Evolutionary conservation across 345 rosid species (phyloP).

Genomic region (Gossypium thurberi): DNA sequence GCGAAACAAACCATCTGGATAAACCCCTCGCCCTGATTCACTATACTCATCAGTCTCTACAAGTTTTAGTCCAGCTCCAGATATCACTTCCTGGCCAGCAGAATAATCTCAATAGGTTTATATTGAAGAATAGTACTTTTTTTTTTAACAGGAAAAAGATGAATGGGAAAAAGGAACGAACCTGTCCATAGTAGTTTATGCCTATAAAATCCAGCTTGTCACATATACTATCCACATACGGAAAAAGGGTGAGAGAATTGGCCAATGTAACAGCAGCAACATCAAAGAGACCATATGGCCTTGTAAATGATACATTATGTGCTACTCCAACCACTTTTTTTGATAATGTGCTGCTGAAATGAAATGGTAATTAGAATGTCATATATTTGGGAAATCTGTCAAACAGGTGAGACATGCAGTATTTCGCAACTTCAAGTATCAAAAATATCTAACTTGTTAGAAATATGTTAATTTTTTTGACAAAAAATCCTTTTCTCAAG

Average conservation of each 20-base stretch:
- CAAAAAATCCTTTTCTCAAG: neutral
- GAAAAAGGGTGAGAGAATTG: constrained; percentile 68
- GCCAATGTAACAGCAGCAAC: constrained; percentile 65
- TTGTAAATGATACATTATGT: constrained; percentile 85
- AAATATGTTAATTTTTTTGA: neutral
- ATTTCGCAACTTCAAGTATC: constrained; percentile 1
- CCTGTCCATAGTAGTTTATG: constrained; percentile 97
- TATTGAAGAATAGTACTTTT: neutral
- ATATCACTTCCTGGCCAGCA: constrained; percentile 66
- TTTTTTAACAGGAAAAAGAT: neutral
- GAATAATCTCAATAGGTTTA: constrained; percentile 10
- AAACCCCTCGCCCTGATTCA: constrained; percentile 96
- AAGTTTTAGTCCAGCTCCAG: constrained; percentile 73
- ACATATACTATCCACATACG: constrained; percentile 65
- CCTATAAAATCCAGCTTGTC: constrained; percentile 82
- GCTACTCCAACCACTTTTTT: constrained; percentile 66
- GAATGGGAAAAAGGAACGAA: constrained; percentile 15
- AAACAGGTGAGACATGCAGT: neutral
- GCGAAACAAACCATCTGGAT: constrained; percentile 87
- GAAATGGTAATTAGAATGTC: constrained; percentile 3
- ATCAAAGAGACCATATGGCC: constrained; percentile 92
- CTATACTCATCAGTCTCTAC: constrained; percentile 94
- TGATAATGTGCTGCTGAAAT: constrained; percentile 25
- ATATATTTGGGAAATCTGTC: neutral
- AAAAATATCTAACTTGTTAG: constrained; percentile 1